phyloP scores from a whole-genome alignment of 73 alveolate species.

The Durusdinium trenchii region DNA sequence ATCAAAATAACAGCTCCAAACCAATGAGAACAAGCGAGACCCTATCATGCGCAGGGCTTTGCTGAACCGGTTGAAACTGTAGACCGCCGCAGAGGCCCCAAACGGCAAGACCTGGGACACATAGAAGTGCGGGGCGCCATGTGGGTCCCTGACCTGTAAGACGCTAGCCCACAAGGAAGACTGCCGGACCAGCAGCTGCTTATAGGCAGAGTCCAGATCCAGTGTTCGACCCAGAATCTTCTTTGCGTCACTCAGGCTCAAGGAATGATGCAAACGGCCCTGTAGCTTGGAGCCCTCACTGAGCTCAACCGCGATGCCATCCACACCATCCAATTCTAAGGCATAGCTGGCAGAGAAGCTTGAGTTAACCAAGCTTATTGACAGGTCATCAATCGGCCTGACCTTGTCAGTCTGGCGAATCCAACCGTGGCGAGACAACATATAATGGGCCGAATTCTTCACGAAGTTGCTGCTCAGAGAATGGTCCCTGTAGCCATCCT shows the following conservation, averaged over 20 bases:
- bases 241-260: no score
- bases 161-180: slow-evolving; percentile 12
- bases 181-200: background rate
- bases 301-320: background rate
- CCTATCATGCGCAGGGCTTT: background rate
- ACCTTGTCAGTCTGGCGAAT: background rate
- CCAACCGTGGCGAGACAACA: background rate
- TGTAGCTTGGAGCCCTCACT: no score
- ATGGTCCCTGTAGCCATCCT: slow-evolving; percentile 54
- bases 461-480: background rate
- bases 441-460: background rate
- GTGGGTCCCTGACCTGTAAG: background rate
- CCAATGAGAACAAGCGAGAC: background rate
- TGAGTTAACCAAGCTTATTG: background rate
- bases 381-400: slow-evolving; percentile 16
- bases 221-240: no score
- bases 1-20: background rate
- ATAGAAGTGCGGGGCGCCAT: background rate
- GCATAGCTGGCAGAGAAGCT: background rate
- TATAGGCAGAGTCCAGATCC: slow-evolving; percentile 19
- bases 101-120: background rate
- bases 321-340: slow-evolving; percentile 63
- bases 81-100: slow-evolving; percentile 21
- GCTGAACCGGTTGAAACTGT: background rate
- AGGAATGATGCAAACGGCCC: no score